Conservation (phyloP, 2,329 filamentous ascomycete species). For the Xylariaceae sp. region DNA sequence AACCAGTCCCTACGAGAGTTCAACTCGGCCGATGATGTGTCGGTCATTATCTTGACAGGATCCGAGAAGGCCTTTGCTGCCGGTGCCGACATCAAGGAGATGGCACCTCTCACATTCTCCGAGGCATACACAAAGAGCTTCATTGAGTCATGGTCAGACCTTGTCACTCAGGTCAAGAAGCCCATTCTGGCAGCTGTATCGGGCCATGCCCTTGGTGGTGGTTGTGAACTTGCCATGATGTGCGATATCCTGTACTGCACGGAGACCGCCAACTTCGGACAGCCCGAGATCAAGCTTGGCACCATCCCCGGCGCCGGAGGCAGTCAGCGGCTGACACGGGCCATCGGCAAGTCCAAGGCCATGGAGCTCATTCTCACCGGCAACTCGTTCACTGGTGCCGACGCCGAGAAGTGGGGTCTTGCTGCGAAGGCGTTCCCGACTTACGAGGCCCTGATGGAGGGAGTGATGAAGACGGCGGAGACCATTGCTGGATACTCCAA, state of each 20-base stretch:
- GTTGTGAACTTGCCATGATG: slow-evolving; percentile 97
- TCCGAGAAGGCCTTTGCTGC: slow-evolving; percentile 88
- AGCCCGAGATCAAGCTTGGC: slow-evolving; percentile 94
- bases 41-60: slow-evolving; percentile 80
- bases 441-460: slow-evolving; percentile 77
- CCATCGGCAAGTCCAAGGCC: slow-evolving; percentile 75
- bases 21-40: slow-evolving; percentile 63
- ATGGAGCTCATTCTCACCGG: slow-evolving; percentile 92
- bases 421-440: slow-evolving; percentile 76
- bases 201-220: slow-evolving; percentile 88
- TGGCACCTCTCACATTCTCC: slow-evolving; percentile 87
- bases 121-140: slow-evolving; percentile 85
- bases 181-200: slow-evolving; percentile 92
- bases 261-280: slow-evolving; percentile 80
- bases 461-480: slow-evolving; percentile 75
- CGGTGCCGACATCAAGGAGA: slow-evolving; percentile 98
- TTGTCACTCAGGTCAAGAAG: slow-evolving; percentile 82
- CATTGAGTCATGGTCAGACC: slow-evolving; percentile 88
- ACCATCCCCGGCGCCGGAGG: slow-evolving; percentile 89
- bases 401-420: slow-evolving; percentile 87
- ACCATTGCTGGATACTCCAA: slow-evolving; percentile 81
- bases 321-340: slow-evolving; percentile 78
- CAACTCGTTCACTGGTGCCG: slow-evolving; percentile 72
- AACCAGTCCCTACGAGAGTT: slow-evolving; percentile 70
- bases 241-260: slow-evolving; percentile 92